phyloP scores from a whole-genome alignment of 1,139 yeast species.

The Kodamaea alishanica region DNA sequence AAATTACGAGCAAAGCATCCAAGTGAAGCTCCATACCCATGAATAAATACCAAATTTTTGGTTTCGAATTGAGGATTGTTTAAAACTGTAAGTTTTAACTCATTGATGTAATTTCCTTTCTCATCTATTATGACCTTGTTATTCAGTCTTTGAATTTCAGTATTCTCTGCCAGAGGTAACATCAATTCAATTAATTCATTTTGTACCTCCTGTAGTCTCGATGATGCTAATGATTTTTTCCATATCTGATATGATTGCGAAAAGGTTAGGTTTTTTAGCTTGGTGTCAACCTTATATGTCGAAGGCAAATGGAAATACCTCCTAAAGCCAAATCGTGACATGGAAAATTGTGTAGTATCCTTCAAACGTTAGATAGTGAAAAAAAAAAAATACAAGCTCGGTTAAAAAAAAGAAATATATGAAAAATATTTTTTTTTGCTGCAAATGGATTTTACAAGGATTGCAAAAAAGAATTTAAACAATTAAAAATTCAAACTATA shows the following conservation, averaged over 20 bases:
- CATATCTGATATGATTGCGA: slow-evolving; percentile 21
- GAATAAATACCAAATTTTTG: slow-evolving; percentile 62
- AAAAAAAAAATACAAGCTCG: too few relatives aligned
- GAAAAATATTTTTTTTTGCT: too few relatives aligned
- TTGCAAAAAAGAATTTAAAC: too few relatives aligned
- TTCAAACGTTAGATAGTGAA: too few relatives aligned
- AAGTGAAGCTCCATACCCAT: slow-evolving; percentile 89
- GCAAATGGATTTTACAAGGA: too few relatives aligned
- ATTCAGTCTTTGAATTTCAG: slow-evolving; percentile 18
- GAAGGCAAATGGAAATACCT: slow-evolving; percentile 5
- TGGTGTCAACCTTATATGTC: slow-evolving; percentile 4
- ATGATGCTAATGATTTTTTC: slow-evolving; percentile 29
- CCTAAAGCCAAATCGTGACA: background rate
- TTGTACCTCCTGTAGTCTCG: slow-evolving; percentile 30
- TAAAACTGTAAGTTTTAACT: slow-evolving; percentile 22
- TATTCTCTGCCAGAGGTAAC: slow-evolving; percentile 30
- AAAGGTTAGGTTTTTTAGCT: slow-evolving; percentile 17
- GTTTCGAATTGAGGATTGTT: slow-evolving; percentile 15
- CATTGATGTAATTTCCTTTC: slow-evolving; percentile 33
- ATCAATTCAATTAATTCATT: slow-evolving; percentile 34
- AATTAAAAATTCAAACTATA: too few relatives aligned
- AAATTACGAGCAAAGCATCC: slow-evolving; percentile 84
- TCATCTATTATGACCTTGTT: slow-evolving; percentile 25
- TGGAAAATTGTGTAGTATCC: slow-evolving; percentile 8
- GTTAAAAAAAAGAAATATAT: too few relatives aligned